Evolutionary conservation across 2,329 filamentous ascomycete species (phyloP), one percentile per base, ranked within the genome.

Genomic region (Fonsecaea multimorphosa): DNA sequence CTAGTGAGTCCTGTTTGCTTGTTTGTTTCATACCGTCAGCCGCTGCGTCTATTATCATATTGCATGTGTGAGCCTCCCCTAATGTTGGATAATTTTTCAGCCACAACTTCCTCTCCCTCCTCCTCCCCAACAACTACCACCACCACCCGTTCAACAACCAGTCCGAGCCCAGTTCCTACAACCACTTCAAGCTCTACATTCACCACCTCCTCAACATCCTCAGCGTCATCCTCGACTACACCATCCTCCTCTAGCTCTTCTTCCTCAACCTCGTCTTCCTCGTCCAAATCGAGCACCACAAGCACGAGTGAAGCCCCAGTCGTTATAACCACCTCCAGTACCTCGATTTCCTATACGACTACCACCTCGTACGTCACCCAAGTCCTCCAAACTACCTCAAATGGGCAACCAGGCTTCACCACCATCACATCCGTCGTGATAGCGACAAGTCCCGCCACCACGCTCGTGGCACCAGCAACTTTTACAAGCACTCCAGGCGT

Each of bases 401-500:
- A 70, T 65, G 69, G 69, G 1, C 52, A 61, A 38, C 7, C 58
- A 16, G 66, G 61, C 12, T 69, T 24, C 29, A 67, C 67, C 22
- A 70, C 69, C 14, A 34, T 67, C 16, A 70, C 67, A 14, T 65
- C 64, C 14, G 46, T 68, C 22, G 66, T 69, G 22, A 36, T 70
- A 31, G 63, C 63, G 4, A 61, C 64, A 9, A 36, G 40, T 0
- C 56, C 69, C 22, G 64, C 63, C 46, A 64, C 66, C 16, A 69
- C 66, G 22, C 38, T 69, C 19, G 64, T 67, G 1, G 59, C 54
- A 16, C 59, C 61, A 32, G 62, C 58, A 27, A 65, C 69, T 14
- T 61, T 58, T 27, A 70, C 69, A 14, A 69, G 66, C 59, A 70
- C 69, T 12, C 69, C 66, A 6, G 60, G 66, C 14, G 54, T 46